Evolutionary conservation across 23 red algal species (phyloP).

Genomic region (Porphyridium purpureum): DNA sequence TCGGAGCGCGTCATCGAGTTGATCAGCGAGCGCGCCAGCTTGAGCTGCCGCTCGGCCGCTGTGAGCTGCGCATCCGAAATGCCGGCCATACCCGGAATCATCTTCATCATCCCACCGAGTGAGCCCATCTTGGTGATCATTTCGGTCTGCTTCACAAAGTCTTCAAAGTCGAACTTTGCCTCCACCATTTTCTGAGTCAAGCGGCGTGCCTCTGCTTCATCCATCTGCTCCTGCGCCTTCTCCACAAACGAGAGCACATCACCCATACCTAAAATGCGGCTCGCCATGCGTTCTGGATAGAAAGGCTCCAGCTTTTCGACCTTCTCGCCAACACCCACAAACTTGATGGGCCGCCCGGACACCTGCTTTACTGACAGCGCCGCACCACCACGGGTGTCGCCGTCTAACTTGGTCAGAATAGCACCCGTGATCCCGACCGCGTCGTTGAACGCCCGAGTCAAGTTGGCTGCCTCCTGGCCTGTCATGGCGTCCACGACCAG

Average conservation of each 20-base stretch:
- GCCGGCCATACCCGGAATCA: slow-evolving; percentile 66
- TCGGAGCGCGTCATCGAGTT: slow-evolving; percentile 91
- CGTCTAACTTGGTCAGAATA: slow-evolving; percentile 86
- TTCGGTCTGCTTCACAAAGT: slow-evolving; percentile 89
- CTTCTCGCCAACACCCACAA: slow-evolving; percentile 73
- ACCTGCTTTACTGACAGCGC: slow-evolving; percentile 79
- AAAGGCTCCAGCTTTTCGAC: slow-evolving; percentile 86
- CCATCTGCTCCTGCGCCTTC: slow-evolving; percentile 79
- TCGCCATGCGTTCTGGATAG: slow-evolving; percentile 86
- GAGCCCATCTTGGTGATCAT: slow-evolving; percentile 79
- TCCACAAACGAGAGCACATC: slow-evolving; percentile 93
- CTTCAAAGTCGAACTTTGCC: slow-evolving; percentile 82
- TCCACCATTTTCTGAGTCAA: slow-evolving; percentile 96
- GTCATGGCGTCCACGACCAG: slow-evolving; percentile 98
- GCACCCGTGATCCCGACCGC: slow-evolving; percentile 75
- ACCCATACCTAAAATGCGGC: slow-evolving; percentile 94
- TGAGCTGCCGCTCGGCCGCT: slow-evolving; percentile 50
- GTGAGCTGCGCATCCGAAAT: slow-evolving; percentile 44
- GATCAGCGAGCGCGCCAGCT: slow-evolving; percentile 71
- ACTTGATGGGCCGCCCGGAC: slow-evolving; percentile 63
- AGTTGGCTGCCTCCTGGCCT: slow-evolving; percentile 93
- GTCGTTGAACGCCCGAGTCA: slow-evolving; percentile 67
- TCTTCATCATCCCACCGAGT: slow-evolving; percentile 69
- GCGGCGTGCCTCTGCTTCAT: slow-evolving; percentile 58
- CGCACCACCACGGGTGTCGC: slow-evolving; percentile 90